Evolutionary conservation across 768 basidiomycete species (phyloP).

Genomic region (Aureoboletus auriporus): DNA sequence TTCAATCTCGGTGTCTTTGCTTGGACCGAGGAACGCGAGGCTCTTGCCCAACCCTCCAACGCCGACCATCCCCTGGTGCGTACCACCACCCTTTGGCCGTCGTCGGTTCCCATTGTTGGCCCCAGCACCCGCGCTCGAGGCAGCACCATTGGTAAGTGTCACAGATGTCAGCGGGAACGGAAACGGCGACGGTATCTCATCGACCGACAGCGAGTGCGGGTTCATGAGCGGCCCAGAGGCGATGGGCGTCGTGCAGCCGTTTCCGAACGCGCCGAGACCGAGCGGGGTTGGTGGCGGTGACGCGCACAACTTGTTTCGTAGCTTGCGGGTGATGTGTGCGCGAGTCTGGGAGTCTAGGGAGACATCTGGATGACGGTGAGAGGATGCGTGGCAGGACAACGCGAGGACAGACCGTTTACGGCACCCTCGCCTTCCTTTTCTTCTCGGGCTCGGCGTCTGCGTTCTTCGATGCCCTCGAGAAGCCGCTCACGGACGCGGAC

Average conservation of each 20-base stretch:
- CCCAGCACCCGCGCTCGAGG: conserved; percentile 33
- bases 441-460: conserved; percentile 71
- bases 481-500: conserved; percentile 74
- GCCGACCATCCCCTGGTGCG: conserved; percentile 50
- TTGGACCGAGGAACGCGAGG: conserved; percentile 46
- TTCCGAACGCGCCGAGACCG: conserved; percentile 35
- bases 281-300: conserved; percentile 78
- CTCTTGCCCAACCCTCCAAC: conserved; percentile 75
- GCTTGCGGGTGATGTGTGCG: conserved; percentile 78
- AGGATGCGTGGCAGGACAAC: conserved; percentile 1
- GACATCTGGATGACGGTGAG: conserved; percentile 47
- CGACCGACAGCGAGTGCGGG: conserved; percentile 80
- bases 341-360: conserved; percentile 73
- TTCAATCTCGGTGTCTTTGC: conserved; percentile 72
- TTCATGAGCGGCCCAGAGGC: conserved; percentile 70
- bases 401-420: conserved; percentile 48
- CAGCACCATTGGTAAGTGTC: conserved; percentile 35
- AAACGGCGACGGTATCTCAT: conserved; percentile 84
- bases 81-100: conserved; percentile 50
- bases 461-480: conserved; percentile 81
- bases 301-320: conserved; percentile 75
- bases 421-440: conserved; percentile 90
- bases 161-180: conserved; percentile 66
- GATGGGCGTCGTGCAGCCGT: conserved; percentile 49
- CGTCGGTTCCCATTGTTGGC: conserved; percentile 38